Conservation (phyloP, 1,284 basidiomycete species). For the Pseudozyma tsukubaensis region DNA sequence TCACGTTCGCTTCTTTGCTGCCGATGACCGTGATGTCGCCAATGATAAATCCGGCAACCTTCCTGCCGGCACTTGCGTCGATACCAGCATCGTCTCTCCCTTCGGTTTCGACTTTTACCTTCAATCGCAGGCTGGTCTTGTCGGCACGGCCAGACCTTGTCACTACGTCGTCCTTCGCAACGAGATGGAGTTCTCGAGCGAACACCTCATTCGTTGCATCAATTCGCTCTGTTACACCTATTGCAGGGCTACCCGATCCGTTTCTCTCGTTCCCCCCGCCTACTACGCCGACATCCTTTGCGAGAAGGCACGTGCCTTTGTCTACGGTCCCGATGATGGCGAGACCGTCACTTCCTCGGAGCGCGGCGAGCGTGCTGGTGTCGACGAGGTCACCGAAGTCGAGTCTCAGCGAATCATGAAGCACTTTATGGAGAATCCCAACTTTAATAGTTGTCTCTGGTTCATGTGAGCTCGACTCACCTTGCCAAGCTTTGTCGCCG, state of each 20-base stretch:
- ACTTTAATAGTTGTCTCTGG: slow-evolving; percentile 35
- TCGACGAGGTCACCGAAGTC: slow-evolving; percentile 20
- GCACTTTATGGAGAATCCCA: slow-evolving; percentile 11
- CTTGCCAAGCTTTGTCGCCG: neutral
- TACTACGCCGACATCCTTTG: slow-evolving; percentile 71
- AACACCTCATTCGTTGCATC: slow-evolving; percentile 60
- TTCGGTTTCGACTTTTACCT: slow-evolving; percentile 70
- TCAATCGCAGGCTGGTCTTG: slow-evolving; percentile 62
- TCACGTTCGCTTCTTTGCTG: slow-evolving; percentile 70
- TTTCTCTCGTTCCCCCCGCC: slow-evolving; percentile 69
- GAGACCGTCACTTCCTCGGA: slow-evolving; percentile 18
- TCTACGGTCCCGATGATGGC: slow-evolving; percentile 65
- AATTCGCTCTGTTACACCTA: slow-evolving; percentile 70
- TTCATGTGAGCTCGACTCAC: slow-evolving; percentile 32
- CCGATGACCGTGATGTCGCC: slow-evolving; percentile 51
- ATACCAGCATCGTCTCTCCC: slow-evolving; percentile 70
- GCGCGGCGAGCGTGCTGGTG: neutral
- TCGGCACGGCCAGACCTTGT: slow-evolving; percentile 70
- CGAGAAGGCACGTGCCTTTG: slow-evolving; percentile 69
- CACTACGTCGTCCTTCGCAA: slow-evolving; percentile 69
- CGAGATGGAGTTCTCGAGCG: slow-evolving; percentile 64
- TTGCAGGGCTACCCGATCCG: slow-evolving; percentile 70
- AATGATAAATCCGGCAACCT: slow-evolving; percentile 71
- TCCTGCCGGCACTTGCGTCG: slow-evolving; percentile 68
- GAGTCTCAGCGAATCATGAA: slow-evolving; percentile 36